phyloP scores from a whole-genome alignment of 495 filamentous ascomycete genomes.

The Hypoxylon intermedium region DNA sequence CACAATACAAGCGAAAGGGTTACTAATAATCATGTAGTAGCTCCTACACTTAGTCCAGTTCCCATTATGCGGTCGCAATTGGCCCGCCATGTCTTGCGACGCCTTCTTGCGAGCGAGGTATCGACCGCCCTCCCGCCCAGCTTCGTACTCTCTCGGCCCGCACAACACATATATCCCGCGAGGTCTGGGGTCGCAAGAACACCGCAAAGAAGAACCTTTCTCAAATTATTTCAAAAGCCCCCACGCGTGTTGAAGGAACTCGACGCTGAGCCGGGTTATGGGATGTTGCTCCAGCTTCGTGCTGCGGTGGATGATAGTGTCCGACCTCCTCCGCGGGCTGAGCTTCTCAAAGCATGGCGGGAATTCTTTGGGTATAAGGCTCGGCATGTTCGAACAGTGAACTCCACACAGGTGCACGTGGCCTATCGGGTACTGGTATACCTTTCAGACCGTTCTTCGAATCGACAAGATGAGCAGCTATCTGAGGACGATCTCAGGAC shows the following conservation, averaged over 20 bases:
- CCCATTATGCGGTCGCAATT: conserved; percentile 81
- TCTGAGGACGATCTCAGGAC: conserved; percentile 60
- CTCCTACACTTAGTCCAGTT: conserved; percentile 36
- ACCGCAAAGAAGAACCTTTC: conserved; percentile 58
- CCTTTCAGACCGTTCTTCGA: conserved; percentile 52
- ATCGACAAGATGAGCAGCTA: conserved; percentile 49
- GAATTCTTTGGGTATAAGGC: conserved; percentile 67
- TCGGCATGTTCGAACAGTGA: conserved; percentile 57
- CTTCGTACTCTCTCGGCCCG: conserved; percentile 17
- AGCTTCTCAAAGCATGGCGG: conserved; percentile 68
- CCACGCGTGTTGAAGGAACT: conserved; percentile 59
- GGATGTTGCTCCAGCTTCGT: conserved; percentile 60
- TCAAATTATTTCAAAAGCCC: conserved; percentile 64
- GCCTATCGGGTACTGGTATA: conserved; percentile 65
- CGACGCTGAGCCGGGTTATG: conserved; percentile 66
- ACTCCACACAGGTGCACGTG: conserved; percentile 69
- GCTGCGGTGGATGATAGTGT: conserved; percentile 52
- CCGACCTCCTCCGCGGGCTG: conserved; percentile 63
- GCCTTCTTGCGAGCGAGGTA: conserved; percentile 40
- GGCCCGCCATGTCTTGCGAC: conserved; percentile 49
- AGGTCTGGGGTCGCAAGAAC: conserved; percentile 38
- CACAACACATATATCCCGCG: conserved; percentile 30
- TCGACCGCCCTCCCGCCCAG: conserved; percentile 27
- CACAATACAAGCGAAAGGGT: conserved; percentile 1
- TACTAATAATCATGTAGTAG: conserved; percentile 38